Evolutionary conservation across 345 rosid genomes (phyloP).

Genomic region (Carallia brachiata): DNA sequence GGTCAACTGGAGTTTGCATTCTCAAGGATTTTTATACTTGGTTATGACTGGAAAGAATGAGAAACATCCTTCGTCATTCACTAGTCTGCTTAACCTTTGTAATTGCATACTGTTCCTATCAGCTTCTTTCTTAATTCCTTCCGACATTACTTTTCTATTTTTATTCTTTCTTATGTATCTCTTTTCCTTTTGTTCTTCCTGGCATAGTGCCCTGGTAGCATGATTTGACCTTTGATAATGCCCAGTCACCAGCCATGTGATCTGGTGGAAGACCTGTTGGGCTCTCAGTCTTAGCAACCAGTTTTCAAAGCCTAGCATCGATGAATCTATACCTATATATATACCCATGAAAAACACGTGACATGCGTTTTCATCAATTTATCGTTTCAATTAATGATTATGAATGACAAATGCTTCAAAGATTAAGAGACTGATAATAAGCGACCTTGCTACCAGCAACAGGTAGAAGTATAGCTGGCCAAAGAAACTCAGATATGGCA

Average conservation of each 20-base stretch:
- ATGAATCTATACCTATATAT: no score
- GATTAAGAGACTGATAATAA: not conserved
- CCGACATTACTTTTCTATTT: not conserved
- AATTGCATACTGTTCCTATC: not conserved
- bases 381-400: not conserved
- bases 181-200: no score
- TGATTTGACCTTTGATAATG: no score
- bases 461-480: constrained; percentile 94
- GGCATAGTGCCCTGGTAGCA: no score
- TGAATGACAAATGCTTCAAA: not conserved
- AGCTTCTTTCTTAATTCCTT: not conserved
- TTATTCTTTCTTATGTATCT: not conserved
- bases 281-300: no score
- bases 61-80: not conserved
- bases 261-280: no score
- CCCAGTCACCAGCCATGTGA: no score
- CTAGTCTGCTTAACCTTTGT: not conserved
- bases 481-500: constrained; percentile 77
- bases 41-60: not conserved
- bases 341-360: not conserved
- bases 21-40: not conserved
- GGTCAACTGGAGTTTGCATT: not conserved
- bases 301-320: no score
- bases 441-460: constrained; percentile 84
- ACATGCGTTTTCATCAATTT: not conserved